phyloP scores from a whole-genome alignment of 495 filamentous ascomycete genomes.

The Penicillium bialowiezense region DNA sequence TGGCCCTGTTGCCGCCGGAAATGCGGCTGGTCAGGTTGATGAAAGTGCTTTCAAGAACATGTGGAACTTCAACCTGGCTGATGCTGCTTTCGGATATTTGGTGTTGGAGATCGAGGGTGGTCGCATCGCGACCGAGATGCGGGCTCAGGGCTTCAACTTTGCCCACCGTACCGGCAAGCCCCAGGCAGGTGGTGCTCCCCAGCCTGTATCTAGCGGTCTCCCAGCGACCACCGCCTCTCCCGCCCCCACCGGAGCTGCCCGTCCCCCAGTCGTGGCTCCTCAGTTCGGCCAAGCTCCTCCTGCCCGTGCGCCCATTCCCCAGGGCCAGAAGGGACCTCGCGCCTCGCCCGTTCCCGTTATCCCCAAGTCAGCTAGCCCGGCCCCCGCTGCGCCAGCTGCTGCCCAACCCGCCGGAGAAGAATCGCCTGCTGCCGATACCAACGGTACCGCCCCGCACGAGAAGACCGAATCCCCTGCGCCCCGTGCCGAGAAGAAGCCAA shows the following conservation, averaged over 20 bases:
- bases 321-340: constrained; percentile 39
- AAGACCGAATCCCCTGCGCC: constrained; percentile 41
- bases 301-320: constrained; percentile 30
- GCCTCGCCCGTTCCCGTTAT: constrained; percentile 51
- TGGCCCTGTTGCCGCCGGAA: constrained; percentile 70
- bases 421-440: constrained; percentile 31
- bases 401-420: constrained; percentile 37
- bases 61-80: constrained; percentile 99
- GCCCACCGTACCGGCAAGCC: constrained; percentile 71
- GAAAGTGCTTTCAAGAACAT: constrained; percentile 99
- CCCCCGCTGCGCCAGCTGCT: constrained; percentile 38
- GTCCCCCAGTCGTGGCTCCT: constrained; percentile 29
- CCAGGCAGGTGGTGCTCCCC: constrained; percentile 33
- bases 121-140: constrained; percentile 96
- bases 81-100: constrained; percentile 95
- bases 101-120: constrained; percentile 92
- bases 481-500: constrained; percentile 51
- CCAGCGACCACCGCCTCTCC: constrained; percentile 43
- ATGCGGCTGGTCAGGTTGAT: constrained; percentile 83
- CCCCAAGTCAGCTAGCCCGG: constrained; percentile 56
- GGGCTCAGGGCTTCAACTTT: constrained; percentile 99
- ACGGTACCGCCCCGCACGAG: constrained; percentile 35
- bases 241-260: constrained; percentile 28
- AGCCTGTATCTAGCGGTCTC: constrained; percentile 28
- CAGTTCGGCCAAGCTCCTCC: constrained; percentile 44